Conservation (phyloP, 306 rosid genomes). For the Prosopis cineraria region DNA sequence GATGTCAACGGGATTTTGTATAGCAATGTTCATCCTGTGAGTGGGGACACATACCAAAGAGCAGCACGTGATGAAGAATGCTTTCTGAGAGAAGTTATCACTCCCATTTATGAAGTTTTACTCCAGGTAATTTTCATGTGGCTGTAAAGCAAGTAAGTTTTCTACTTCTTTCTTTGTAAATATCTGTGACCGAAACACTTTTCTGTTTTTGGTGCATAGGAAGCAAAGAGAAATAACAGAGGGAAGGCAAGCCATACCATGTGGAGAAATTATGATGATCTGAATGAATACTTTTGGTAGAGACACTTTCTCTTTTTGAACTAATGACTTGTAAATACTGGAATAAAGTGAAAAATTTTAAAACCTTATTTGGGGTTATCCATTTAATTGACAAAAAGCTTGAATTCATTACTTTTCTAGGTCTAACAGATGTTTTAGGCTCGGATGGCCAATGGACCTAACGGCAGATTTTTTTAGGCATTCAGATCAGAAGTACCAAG, state of each 20-base stretch:
- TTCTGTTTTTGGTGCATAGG: constrained; percentile 59
- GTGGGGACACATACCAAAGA: constrained; percentile 54
- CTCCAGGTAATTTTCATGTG: constrained; percentile 54
- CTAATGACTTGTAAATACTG: constrained; percentile 3
- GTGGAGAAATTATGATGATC: constrained; percentile 99
- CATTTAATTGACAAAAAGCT: constrained; percentile 33
- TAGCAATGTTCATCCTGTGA: constrained; percentile 57
- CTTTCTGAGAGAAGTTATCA: constrained; percentile 66
- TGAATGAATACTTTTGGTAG: constrained; percentile 96
- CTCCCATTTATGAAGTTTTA: constrained; percentile 76
- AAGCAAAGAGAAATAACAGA: constrained; percentile 82
- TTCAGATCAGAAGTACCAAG: constrained; percentile 54
- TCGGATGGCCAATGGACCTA: constrained; percentile 82
- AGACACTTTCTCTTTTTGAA: constrained; percentile 13
- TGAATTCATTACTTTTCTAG: constrained; percentile 44
- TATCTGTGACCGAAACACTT: constrained; percentile 36
- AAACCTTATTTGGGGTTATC: background rate
- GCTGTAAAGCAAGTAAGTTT: constrained; percentile 30
- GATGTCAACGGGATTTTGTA: constrained; percentile 61
- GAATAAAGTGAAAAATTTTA: background rate
- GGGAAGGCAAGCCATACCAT: constrained; percentile 92
- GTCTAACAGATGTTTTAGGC: constrained; percentile 77
- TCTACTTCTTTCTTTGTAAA: constrained; percentile 10
- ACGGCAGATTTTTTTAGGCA: constrained; percentile 79
- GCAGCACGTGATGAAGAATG: constrained; percentile 64